phyloP scores from a whole-genome alignment of 2,329 filamentous ascomycete genomes.

The Dothistroma pini region DNA sequence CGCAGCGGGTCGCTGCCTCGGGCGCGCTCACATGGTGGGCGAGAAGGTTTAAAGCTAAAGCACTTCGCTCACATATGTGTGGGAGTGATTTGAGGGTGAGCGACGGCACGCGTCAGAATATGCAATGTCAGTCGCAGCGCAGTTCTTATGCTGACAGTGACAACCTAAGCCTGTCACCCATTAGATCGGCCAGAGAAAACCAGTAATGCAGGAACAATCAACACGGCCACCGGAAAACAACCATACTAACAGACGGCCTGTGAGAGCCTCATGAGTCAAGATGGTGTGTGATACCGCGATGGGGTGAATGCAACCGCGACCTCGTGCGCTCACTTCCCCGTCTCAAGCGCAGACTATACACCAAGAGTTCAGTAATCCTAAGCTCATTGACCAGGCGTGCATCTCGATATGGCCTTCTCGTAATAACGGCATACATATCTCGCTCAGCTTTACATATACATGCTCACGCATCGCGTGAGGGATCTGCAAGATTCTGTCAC shows the following conservation, averaged over 20 bases:
- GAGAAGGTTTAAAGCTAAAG: not conserved
- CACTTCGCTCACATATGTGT: not conserved
- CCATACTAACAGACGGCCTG: not conserved
- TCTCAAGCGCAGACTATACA: not conserved
- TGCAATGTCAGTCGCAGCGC: not conserved
- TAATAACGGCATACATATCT: not conserved
- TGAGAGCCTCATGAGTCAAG: not conserved
- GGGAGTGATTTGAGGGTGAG: not conserved
- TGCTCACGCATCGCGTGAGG: not conserved
- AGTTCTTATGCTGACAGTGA: not conserved
- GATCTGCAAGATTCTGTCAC: not conserved
- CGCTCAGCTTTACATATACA: not conserved
- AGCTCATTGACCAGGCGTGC: not conserved
- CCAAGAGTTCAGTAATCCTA: not conserved
- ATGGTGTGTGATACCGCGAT: not conserved
- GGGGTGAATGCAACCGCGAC: not conserved
- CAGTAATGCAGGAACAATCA: slow-evolving; percentile 7
- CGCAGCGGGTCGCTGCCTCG: not conserved
- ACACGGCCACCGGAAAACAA: not conserved
- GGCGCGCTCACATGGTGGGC: not conserved
- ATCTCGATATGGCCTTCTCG: not conserved
- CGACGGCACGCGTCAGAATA: not conserved
- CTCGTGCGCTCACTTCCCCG: not conserved
- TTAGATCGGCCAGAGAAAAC: too few species aligned
- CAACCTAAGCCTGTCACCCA: too few species aligned